Base-by-base conservation (phyloP, 1,139 yeast species). In the Arxiozyma slooffiae region DNA sequence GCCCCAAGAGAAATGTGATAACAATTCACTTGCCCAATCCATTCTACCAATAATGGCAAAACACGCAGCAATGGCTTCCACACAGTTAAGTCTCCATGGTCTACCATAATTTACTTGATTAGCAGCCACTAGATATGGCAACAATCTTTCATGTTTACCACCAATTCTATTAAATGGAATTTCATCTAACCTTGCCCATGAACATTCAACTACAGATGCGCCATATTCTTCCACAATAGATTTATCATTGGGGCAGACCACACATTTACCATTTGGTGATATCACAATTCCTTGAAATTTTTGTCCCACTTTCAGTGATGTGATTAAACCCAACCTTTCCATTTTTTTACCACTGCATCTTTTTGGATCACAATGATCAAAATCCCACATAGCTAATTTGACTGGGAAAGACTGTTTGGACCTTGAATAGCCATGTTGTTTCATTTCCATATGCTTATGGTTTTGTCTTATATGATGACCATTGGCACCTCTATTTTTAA, bases 311-410 rank as follows among this genome's bases (percentile, higher is more conserved):
- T 95, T 72, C 54, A 94, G 67, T 53, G 80, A 79, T 55, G 81
- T 80, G 48, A 94, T 89, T 36, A 88, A 69, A 0, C 98, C 98
- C 38, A 92, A 68, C 51, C 98, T 74, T 64, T 88, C 96, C 39
- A 92, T 74, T 66, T 90, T 92, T 71, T 92, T 92, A 23, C 98
- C 99, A 57, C 95, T 85, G 64, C 99, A 92, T 64, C 97, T 76
- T 66, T 94, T 94, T 3, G 99, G 99, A 68, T 92, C 98, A 71
- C 99, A 92, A 67, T 92, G 99, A 60, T 90, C 96, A 64, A 94
- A 92, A 68, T 92, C 92, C 97, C 95, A 85, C 95, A 85, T 85
- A 11, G 90, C 92, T 40, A 85, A 61, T 62, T 83, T 83, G 23
- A 83, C 78, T 1, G 89, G 92, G 59, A 82, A 82, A 46, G 73